These are phyloP conservation scores for Dactylis glomerata DNA, from an alignment of 176 grass and related monocot species.

Conservation along the genomic window DNA sequence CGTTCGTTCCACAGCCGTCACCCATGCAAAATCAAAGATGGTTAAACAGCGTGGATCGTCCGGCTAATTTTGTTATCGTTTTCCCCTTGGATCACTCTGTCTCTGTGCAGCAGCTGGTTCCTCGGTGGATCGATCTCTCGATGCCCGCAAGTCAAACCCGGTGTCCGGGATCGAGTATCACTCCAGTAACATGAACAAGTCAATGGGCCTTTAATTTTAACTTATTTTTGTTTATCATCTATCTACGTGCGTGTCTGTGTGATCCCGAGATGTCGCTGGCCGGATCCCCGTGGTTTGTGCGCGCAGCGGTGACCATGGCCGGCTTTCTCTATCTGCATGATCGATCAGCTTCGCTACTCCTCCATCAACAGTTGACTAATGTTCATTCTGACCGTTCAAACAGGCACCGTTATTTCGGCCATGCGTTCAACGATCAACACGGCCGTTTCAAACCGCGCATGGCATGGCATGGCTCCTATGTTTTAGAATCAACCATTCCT, in stretches of 20 bases:
- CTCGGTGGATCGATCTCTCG: constrained; percentile 9
- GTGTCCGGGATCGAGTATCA: neutral
- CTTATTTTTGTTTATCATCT: neutral
- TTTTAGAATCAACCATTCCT: neutral
- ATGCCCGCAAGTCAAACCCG: constrained; percentile 31
- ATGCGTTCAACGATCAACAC: neutral
- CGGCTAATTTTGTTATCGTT: neutral
- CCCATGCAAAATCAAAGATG: too few relatives aligned
- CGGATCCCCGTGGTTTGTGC: constrained; percentile 22
- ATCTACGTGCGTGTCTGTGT: neutral
- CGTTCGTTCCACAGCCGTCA: too few relatives aligned
- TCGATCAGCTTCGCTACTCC: neutral
- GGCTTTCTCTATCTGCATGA: neutral
- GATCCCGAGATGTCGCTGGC: constrained; percentile 27
- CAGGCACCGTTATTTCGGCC: neutral
- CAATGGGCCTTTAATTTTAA: constrained; percentile 7
- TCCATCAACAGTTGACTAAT: constrained; percentile 27
- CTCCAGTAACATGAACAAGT: neutral
- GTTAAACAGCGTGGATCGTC: too few relatives aligned
- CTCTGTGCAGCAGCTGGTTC: neutral
- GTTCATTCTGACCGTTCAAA: neutral
- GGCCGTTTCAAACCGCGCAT: neutral
- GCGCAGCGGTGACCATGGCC: neutral
- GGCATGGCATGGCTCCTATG: neutral
- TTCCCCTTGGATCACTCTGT: neutral